phyloP scores from a whole-genome alignment of 164 flowering plant genomes.

The Paratinospora sagittata region DNA sequence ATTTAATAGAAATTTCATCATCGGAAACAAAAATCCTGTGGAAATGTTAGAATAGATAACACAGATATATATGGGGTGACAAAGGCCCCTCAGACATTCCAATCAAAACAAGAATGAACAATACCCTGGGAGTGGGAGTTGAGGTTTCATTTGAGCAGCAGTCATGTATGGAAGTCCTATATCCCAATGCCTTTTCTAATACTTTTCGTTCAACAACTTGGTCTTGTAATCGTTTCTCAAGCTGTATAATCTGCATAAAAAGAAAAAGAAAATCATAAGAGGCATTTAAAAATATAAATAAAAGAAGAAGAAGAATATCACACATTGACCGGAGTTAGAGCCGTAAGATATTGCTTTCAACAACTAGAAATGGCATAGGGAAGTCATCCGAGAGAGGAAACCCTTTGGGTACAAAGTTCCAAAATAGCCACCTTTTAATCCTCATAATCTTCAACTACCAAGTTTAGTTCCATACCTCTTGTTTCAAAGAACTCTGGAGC shows the following conservation, averaged over 20 bases:
- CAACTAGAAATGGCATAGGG: too few relatives aligned
- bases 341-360: too few relatives aligned
- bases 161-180: conserved; percentile 27
- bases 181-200: conserved; percentile 55
- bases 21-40: not conserved
- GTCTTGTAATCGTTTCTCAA: conserved; percentile 51
- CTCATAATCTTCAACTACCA: not conserved
- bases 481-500: conserved; percentile 58
- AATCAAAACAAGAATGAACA: conserved; percentile 1
- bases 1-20: not conserved
- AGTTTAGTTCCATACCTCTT: conserved; percentile 56
- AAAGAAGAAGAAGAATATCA: not conserved
- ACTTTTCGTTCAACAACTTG: conserved; percentile 46
- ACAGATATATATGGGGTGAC: not conserved
- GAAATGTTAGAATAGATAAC: not conserved
- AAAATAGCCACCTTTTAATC: too few relatives aligned
- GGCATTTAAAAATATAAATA: too few relatives aligned
- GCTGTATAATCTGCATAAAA: conserved; percentile 50
- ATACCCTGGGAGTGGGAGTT: conserved; percentile 63
- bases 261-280: not conserved
- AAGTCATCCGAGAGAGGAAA: too few relatives aligned
- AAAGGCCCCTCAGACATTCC: not conserved
- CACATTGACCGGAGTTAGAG: too few relatives aligned
- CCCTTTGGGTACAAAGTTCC: too few relatives aligned
- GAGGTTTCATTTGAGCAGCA: conserved; percentile 25